These are phyloP conservation scores for Podila clonocystis DNA, from an alignment of 192 early-diverging fungal genomes.

Conservation along the genomic window DNA sequence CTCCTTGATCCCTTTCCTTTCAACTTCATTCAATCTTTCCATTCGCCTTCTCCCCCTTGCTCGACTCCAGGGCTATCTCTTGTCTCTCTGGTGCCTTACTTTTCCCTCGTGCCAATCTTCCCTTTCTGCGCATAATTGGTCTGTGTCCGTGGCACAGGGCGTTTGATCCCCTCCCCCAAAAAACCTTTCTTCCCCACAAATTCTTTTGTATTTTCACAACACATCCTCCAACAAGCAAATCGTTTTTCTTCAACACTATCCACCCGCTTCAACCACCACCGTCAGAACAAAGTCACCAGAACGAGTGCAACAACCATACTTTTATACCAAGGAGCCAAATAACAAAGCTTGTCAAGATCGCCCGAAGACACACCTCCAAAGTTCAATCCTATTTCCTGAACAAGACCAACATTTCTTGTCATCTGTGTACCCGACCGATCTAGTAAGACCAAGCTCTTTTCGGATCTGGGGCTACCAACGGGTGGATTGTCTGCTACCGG, in stretches of 20 bases:
- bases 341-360: too few species aligned
- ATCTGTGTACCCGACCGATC: too few species aligned
- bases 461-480: not conserved
- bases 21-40: not conserved
- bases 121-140: not conserved
- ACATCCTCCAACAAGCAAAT: not conserved
- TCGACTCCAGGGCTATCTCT: not conserved
- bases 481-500: not conserved
- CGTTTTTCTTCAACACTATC: not conserved
- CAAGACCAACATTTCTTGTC: too few species aligned
- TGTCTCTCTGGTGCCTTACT: not conserved
- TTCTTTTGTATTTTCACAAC: not conserved
- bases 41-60: not conserved
- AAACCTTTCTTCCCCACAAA: constrained; percentile 26
- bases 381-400: too few species aligned
- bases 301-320: too few species aligned
- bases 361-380: too few species aligned
- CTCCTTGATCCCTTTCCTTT: not conserved
- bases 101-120: not conserved
- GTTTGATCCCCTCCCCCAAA: not conserved
- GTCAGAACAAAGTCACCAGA: too few species aligned
- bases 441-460: too few species aligned
- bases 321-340: too few species aligned
- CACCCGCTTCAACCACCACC: too few species aligned
- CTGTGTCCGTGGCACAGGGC: constrained; percentile 21